Evolutionary conservation across 768 basidiomycete species (phyloP), one percentile per base, ranked within the genome.

Genomic region (Suillus hirtellus): DNA sequence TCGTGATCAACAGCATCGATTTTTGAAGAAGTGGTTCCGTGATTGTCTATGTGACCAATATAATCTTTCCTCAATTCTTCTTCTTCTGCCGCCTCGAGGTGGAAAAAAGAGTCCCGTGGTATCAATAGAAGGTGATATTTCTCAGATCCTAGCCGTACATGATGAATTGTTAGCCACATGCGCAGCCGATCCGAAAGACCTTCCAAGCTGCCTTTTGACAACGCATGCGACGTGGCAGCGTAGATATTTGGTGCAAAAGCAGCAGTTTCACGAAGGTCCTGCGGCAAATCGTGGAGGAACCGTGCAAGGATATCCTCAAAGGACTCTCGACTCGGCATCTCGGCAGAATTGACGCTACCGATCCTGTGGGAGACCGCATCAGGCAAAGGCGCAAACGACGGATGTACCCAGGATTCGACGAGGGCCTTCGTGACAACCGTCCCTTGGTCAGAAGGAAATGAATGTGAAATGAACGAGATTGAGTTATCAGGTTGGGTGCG

Each of bases 351-450:
- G 50, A 86, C 77, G 31, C 77, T 78, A 55, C 73, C 74, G 69
- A 95, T 80, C 68, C 84, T 73, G 72, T 88, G 75, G 66, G 83
- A 68, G 63, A 91, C 78, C 65, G 75, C 71, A 55, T 84, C 78
- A 3, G 88, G 89, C 58, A 90, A 83, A 2, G 87, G 82, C 31
- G 83, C 79, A 68, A 89, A 89, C 11, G 80, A 74, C 3, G 82
- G 79, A 66, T 88, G 81, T 55, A 67, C 71, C 89, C 89, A 90
- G 4, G 86, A 84, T 66, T 87, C 83, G 60, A 86, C 71, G 56
- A 75, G 76, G 21, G 81, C 73, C 56, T 76, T 79, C 15, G 79
- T 78, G 42, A 78, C 67, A 21, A 78, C 68, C 66, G 76, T 70
- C 27, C 76, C 78, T 61, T 78, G 73, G 9, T 80, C 76, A 15